Base-by-base conservation (phyloP, 2,329 filamentous ascomycete genomes). In the Penicillium sp. region DNA sequence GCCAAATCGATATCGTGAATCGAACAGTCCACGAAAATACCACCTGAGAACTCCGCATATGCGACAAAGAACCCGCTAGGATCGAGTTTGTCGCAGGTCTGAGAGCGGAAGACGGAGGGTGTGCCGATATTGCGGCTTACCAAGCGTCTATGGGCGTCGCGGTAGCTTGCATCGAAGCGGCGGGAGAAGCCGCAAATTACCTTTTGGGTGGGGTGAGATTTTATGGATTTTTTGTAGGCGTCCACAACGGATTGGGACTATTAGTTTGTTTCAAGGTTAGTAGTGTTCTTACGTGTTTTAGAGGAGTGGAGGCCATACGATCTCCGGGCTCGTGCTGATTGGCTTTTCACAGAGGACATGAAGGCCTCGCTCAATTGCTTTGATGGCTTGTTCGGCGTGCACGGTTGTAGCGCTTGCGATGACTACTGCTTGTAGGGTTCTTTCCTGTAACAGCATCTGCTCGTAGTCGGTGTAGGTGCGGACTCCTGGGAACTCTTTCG, bases 21-120 rank as follows among this genome's bases (percentile, higher is more conserved):
- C 46, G 81, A 83, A 71, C 82, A 86, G 73, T 88, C 86, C 50
- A 88, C 85, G 60, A 88, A 88, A 64, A 88, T 86, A 24, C 85
- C 85, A 30, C 86, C 85, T 2, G 76, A 81, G 70, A 81, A 84
- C 60, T 83, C 75, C 10, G 85, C 83, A 68, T 88, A 88, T 16
- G 79, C 75, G 48, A 88, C 83, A 66, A 87, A 88, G 76, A 87
- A 88, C 38, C 84, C 84, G 0, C 76, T 77, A 0, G 83, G 81
- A 53, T 87, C 83, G 49, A 82, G 77, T 66, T 83, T 85, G 70
- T 88, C 85, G 69, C 83, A 86, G 0, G 84, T 88, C 68, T 88
- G 85, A 36, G 77, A 81, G 55, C 84, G 81, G 60, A 88, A 76
- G 40, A 88, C 75, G 6, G 80, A 77, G 1, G 83, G 80, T 0